Percentiles rank a stretch among this genome's conserved stretches.
phyloP scores from a whole-genome alignment of 1,139 yeast species.

The Blastobotrys persicus region DNA sequence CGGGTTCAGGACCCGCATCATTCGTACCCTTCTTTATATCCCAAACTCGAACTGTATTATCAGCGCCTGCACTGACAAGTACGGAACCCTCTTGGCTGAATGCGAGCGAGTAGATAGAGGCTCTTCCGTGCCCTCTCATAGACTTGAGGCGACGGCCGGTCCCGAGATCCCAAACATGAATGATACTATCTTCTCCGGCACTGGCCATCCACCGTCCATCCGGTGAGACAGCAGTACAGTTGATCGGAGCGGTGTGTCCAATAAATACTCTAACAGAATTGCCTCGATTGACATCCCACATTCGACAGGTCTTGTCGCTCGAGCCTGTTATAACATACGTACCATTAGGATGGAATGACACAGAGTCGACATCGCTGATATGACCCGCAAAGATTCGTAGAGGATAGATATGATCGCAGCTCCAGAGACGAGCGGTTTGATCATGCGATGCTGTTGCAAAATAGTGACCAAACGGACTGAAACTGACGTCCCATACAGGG shows the following conservation, averaged over 20 bases:
- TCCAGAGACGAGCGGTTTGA: slow-evolving; percentile 97
- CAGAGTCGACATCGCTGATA: slow-evolving; percentile 92
- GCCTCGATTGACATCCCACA: slow-evolving; percentile 97
- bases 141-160: slow-evolving; percentile 77
- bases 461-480: slow-evolving; percentile 93
- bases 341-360: slow-evolving; percentile 94
- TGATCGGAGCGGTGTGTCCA: slow-evolving; percentile 89
- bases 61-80: slow-evolving; percentile 90
- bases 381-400: slow-evolving; percentile 96
- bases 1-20: slow-evolving; percentile 81
- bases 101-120: slow-evolving; percentile 79
- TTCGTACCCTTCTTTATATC: slow-evolving; percentile 82
- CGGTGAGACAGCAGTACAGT: slow-evolving; percentile 84
- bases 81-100: slow-evolving; percentile 88
- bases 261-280: slow-evolving; percentile 88
- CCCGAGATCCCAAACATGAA: slow-evolving; percentile 93
- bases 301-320: slow-evolving; percentile 88
- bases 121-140: slow-evolving; percentile 87
- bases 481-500: slow-evolving; percentile 96
- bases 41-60: slow-evolving; percentile 93
- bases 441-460: slow-evolving; percentile 97
- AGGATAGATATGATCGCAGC: slow-evolving; percentile 96
- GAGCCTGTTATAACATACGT: slow-evolving; percentile 93
- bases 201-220: slow-evolving; percentile 97
- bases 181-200: slow-evolving; percentile 90